Conservation (phyloP, 495 filamentous ascomycete species). For the Chaetomium tenue region DNA sequence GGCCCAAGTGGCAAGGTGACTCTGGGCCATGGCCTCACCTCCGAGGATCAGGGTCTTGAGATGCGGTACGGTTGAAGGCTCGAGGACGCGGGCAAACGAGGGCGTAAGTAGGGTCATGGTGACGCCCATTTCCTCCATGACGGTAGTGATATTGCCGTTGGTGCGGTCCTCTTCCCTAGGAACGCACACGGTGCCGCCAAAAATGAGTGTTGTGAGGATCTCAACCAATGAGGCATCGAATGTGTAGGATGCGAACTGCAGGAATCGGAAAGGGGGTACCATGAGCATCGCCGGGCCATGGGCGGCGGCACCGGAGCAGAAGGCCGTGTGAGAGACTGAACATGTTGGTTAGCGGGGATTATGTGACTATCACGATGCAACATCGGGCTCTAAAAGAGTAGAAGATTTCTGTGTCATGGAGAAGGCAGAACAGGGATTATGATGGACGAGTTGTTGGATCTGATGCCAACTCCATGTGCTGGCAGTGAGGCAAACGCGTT, state of each 20-base stretch:
- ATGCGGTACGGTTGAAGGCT: constrained; percentile 23
- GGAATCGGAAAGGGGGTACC: constrained; percentile 37
- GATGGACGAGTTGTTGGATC: too few species aligned
- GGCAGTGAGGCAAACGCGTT: too few species aligned
- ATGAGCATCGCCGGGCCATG: constrained; percentile 26
- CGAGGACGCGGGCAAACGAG: constrained; percentile 26
- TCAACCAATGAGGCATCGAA: constrained; percentile 59
- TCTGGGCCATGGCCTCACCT: constrained; percentile 31
- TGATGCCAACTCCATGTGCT: too few species aligned
- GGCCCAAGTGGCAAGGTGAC: constrained; percentile 26
- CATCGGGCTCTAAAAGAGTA: too few species aligned
- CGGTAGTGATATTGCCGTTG: constrained; percentile 33
- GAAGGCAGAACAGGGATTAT: too few species aligned
- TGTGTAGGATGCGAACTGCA: constrained; percentile 62
- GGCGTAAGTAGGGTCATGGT: constrained; percentile 32
- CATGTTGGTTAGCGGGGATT: constrained; percentile 7
- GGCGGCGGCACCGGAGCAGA: constrained; percentile 36
- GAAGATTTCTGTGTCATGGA: too few species aligned
- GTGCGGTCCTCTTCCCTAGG: constrained; percentile 32
- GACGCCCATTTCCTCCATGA: constrained; percentile 30
- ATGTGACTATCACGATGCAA: not conserved
- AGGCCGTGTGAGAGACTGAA: constrained; percentile 29
- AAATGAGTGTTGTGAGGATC: constrained; percentile 54
- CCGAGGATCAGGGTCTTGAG: constrained; percentile 32
- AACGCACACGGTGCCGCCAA: constrained; percentile 39